phyloP scores from a whole-genome alignment of 1,284 basidiomycete species.

The Mycena sp. region DNA sequence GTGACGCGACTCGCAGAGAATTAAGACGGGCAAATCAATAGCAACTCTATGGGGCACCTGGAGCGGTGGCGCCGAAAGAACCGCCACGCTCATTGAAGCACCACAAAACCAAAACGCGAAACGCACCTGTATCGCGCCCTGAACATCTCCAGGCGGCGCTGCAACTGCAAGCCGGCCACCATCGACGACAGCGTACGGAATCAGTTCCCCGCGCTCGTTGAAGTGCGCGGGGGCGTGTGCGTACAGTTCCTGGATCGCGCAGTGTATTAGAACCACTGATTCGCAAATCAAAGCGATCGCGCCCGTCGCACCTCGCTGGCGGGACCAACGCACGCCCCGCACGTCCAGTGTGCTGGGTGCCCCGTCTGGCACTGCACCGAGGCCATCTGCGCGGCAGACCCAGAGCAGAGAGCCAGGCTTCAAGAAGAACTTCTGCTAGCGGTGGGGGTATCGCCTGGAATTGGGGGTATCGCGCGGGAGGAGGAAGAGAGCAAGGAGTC shows the following conservation, averaged over 20 bases:
- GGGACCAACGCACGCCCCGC: not conserved
- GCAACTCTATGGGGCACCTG: too few species aligned
- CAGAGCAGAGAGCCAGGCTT: not conserved
- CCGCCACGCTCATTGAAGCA: too few species aligned
- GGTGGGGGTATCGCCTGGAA: too few species aligned
- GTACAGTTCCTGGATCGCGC: not conserved
- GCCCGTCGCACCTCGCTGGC: not conserved
- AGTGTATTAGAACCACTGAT: not conserved
- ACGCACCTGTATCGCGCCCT: conserved; percentile 1
- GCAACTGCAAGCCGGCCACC: too few species aligned
- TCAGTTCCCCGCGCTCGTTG: conserved; percentile 27
- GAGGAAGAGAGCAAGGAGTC: too few species aligned
- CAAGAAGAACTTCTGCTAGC: too few species aligned
- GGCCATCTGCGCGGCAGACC: conserved; percentile 3
- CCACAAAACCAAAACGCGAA: not conserved
- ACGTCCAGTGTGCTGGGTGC: conserved; percentile 13
- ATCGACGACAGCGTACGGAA: conserved; percentile 19
- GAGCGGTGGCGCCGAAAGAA: too few species aligned
- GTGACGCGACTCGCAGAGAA: too few species aligned
- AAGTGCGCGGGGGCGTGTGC: conserved; percentile 18
- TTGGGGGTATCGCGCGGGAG: too few species aligned
- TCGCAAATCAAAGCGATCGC: not conserved
- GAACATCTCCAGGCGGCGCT: not conserved
- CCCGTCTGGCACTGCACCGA: conserved; percentile 2
- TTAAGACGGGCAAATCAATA: too few species aligned